Percentiles rank a stretch among this genome's conserved stretches.
These are phyloP conservation scores for Colletotrichum sp. DNA, from an alignment of 2,329 filamentous ascomycete genomes.

Conservation along the genomic window DNA sequence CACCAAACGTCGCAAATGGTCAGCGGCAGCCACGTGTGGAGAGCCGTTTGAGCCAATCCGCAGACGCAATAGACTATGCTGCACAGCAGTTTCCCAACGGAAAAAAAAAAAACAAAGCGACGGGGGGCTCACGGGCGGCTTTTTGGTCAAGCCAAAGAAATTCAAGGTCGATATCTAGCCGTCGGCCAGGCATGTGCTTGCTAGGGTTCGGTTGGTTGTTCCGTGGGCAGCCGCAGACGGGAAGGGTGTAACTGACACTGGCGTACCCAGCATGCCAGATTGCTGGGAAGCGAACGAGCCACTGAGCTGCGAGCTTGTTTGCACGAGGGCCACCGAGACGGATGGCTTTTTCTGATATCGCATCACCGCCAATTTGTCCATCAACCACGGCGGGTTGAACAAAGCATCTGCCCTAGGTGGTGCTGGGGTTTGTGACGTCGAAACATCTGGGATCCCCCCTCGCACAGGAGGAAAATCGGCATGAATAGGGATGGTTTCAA, in stretches of 20 bases:
- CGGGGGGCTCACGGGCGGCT: not conserved
- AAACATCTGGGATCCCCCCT: not conserved
- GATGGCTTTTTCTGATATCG: not conserved
- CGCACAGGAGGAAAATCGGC: not conserved
- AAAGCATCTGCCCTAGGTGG: not conserved
- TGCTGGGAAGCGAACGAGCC: conserved; percentile 4
- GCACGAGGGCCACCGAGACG: conserved; percentile 13
- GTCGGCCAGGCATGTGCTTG: not conserved
- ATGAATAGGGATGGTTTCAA: not conserved
- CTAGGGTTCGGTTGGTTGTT: conserved; percentile 13
- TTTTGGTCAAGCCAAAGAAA: not conserved
- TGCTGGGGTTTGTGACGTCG: not conserved
- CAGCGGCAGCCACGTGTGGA: conserved; percentile 7
- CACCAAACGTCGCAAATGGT: not conserved
- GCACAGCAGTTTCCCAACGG: not conserved
- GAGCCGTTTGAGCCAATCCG: conserved; percentile 4
- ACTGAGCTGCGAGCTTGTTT: conserved; percentile 20
- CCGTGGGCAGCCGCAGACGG: conserved; percentile 4
- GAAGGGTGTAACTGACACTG: not conserved
- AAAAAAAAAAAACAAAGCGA: not conserved
- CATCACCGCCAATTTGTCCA: conserved; percentile 8
- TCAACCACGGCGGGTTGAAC: not conserved
- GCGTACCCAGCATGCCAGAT: not conserved
- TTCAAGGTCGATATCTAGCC: not conserved
- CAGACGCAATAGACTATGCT: not conserved